A percentile compares a stretch with the other conserved stretches of the same genome.
Evolutionary conservation across 2,329 filamentous ascomycete genomes (phyloP).

Genomic region (Acarospora socialis): DNA sequence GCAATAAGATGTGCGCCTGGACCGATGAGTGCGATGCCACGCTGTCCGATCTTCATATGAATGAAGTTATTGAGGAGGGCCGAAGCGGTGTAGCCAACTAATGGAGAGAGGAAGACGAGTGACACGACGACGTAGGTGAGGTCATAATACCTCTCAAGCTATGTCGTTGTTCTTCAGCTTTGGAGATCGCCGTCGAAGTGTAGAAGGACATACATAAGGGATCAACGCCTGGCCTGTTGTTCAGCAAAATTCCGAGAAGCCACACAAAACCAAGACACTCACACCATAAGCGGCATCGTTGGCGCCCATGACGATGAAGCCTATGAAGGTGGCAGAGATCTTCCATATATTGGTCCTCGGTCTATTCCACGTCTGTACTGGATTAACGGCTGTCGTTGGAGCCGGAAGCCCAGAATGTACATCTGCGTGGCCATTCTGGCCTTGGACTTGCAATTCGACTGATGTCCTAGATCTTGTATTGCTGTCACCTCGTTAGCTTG

Average conservation of each 20-base stretch:
- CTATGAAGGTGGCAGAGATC: constrained; percentile 41
- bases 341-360: constrained; percentile 35
- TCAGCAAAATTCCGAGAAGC: constrained; percentile 15
- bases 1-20: constrained; percentile 48
- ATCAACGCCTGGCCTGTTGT: constrained; percentile 29
- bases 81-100: constrained; percentile 32
- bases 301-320: constrained; percentile 43
- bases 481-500: too few species aligned
- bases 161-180: constrained; percentile 13
- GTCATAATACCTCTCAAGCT: constrained; percentile 34
- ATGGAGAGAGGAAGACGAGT: constrained; percentile 34
- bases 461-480: too few species aligned
- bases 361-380: constrained; percentile 34
- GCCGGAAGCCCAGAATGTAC: too few species aligned
- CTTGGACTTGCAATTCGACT: too few species aligned
- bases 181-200: not conserved
- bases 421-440: too few species aligned
- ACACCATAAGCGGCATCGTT: constrained; percentile 47
- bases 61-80: constrained; percentile 32
- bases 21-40: constrained; percentile 54
- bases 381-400: too few species aligned
- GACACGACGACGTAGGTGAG: constrained; percentile 36
- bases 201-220: constrained; percentile 32
- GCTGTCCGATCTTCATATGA: constrained; percentile 41
- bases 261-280: constrained; percentile 17